phyloP scores from a whole-genome alignment of 495 filamentous ascomycete genomes.

The Annulohypoxylon nitens region DNA sequence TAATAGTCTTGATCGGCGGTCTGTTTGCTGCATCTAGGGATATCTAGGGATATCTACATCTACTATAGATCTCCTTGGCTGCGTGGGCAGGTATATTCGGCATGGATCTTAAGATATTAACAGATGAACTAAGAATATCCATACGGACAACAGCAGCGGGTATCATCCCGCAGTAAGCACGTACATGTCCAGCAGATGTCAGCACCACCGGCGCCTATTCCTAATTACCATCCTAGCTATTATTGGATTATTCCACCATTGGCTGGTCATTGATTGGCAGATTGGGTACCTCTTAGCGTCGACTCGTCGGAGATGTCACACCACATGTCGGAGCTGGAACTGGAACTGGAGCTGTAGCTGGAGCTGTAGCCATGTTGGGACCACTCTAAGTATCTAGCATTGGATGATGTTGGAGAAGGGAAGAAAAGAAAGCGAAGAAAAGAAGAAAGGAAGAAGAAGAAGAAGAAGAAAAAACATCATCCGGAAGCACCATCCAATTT shows the following conservation, averaged over 20 bases:
- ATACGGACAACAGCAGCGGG: too few relatives aligned
- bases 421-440: too few relatives aligned
- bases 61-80: not conserved
- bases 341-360: too few relatives aligned
- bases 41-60: not conserved
- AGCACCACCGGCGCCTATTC: slow-evolving; percentile 22
- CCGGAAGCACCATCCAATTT: slow-evolving; percentile 41
- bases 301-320: slow-evolving; percentile 37
- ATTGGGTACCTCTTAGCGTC: not conserved
- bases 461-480: slow-evolving; percentile 11
- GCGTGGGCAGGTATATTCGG: not conserved
- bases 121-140: too few relatives aligned
- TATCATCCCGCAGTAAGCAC: slow-evolving; percentile 26
- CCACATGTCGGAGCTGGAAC: slow-evolving; percentile 32
- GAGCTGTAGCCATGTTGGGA: not conserved
- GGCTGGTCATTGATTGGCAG: not conserved
- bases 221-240: not conserved
- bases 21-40: slow-evolving; percentile 1
- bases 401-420: not conserved
- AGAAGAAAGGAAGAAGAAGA: too few relatives aligned
- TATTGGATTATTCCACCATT: slow-evolving; percentile 22
- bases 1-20: slow-evolving; percentile 27
- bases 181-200: slow-evolving; percentile 1
- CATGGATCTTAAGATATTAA: too few relatives aligned
- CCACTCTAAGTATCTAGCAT: not conserved